Conservation (phyloP, 257 asterid genomes). For the Primulina tabacum region DNA sequence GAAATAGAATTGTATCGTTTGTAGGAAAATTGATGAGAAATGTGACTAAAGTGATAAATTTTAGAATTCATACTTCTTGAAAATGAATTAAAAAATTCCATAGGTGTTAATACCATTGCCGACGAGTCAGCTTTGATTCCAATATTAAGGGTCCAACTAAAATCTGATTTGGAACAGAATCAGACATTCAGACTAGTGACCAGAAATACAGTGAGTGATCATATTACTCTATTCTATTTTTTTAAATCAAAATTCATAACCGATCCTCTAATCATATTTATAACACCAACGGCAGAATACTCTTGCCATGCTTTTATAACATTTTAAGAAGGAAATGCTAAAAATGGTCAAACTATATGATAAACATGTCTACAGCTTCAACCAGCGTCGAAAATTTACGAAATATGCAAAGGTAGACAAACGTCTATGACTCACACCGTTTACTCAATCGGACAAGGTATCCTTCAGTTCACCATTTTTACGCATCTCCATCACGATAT, state of each 20-base stretch:
- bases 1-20: too few species aligned
- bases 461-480: constrained; percentile 66
- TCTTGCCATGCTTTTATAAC: not conserved
- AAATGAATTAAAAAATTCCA: too few species aligned
- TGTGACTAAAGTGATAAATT: too few species aligned
- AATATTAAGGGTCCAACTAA: too few species aligned
- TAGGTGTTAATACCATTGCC: too few species aligned
- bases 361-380: not conserved
- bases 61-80: too few species aligned
- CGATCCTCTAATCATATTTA: too few species aligned
- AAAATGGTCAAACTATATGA: not conserved
- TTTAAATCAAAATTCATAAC: not conserved
- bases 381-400: not conserved
- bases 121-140: not conserved
- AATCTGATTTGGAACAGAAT: not conserved
- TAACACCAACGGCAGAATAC: not conserved
- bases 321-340: not conserved
- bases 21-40: too few species aligned
- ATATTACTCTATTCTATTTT: not conserved
- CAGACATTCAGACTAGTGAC: too few species aligned
- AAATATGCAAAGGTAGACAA: not conserved
- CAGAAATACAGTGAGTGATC: too few species aligned
- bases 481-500: constrained; percentile 73
- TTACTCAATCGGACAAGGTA: constrained; percentile 72
- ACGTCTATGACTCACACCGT: not conserved